Evolutionary conservation across 306 rosid genomes (phyloP), one percentile per base, ranked within the genome.

Genomic region (Prunus persica): DNA sequence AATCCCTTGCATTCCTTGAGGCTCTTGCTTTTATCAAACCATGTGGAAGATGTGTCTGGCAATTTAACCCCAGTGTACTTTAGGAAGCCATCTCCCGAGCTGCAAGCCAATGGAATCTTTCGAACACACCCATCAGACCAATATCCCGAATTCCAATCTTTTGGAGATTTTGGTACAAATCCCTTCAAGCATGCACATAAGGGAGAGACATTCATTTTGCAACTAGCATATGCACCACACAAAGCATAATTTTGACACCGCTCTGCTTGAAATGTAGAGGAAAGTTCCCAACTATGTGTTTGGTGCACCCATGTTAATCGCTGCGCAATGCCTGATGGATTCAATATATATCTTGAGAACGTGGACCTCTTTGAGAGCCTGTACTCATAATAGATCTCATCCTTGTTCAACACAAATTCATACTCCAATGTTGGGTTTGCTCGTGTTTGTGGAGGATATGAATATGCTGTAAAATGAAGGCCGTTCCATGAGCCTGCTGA

Each of bases 121-220:
- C 91, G 78, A 54, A 79, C 67, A 73, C 96, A 88, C 16, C 92
- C 88, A 47, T 20, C 54, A 6, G 66, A 81, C 90, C 88, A 84
- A 43, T 77, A 78, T 1, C 79, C 52, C 1, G 10, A 47, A 1
- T 45, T 50, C 86, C 83, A 81, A 8, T 84, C 86, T 51, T 68
- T 69, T 0, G 1, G 9, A 19, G 84, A 77, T 43, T 46, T 80
- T 0, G 93, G 81, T n/a, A 41, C 45, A 72, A 81, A 90, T 68
- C 96, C 91, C 6, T 15, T 63, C 66, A 87, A 69, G 65, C 90
- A 88, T 16, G 79, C 65, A 20, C 96, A 87, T 5, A 72, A 6
- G 0, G 93, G 86, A 22, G 80, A 20, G 8, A 2, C 65, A 13
- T 54, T 20, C 0, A 4, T 1, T 80, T 67, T 76, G 74, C 90